Percentiles rank a stretch among this genome's conserved stretches.
These are phyloP conservation scores for Pyrenochaeta sp. DNA, from an alignment of 2,329 filamentous ascomycete genomes.

Conservation along the genomic window DNA sequence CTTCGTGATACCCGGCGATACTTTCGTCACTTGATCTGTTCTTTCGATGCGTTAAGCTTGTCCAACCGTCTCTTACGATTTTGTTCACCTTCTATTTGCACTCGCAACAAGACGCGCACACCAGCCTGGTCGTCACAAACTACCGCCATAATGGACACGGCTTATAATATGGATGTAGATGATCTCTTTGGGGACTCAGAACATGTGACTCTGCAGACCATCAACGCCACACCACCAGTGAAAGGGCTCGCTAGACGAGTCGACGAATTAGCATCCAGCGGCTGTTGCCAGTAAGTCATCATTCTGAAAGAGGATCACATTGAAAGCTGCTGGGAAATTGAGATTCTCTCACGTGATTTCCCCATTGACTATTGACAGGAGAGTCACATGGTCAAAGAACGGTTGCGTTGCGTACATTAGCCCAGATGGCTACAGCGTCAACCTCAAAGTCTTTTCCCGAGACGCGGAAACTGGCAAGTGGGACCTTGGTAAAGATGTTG, in stretches of 20 bases:
- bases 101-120: neutral
- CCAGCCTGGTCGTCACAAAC: conserved; percentile 29
- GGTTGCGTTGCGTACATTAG: conserved; percentile 86
- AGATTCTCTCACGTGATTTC: neutral
- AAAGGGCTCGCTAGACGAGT: conserved; percentile 77
- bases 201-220: conserved; percentile 67
- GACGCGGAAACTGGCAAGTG: conserved; percentile 75
- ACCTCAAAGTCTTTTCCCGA: conserved; percentile 76
- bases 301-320: neutral
- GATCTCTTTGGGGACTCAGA: conserved; percentile 61
- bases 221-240: conserved; percentile 61
- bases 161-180: conserved; percentile 50
- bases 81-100: conserved; percentile 3
- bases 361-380: conserved; percentile 59
- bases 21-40: neutral
- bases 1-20: conserved; percentile 31
- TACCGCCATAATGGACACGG: conserved; percentile 63
- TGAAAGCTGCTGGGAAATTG: neutral
- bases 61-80: neutral
- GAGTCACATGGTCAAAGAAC: conserved; percentile 85
- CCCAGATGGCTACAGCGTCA: conserved; percentile 73
- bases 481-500: conserved; percentile 77
- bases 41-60: conserved; percentile 2
- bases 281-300: conserved; percentile 79
- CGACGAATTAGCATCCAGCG: conserved; percentile 77